Base-by-base conservation (phyloP, 2,329 filamentous ascomycete species). In the Coniochaeta sp. region DNA sequence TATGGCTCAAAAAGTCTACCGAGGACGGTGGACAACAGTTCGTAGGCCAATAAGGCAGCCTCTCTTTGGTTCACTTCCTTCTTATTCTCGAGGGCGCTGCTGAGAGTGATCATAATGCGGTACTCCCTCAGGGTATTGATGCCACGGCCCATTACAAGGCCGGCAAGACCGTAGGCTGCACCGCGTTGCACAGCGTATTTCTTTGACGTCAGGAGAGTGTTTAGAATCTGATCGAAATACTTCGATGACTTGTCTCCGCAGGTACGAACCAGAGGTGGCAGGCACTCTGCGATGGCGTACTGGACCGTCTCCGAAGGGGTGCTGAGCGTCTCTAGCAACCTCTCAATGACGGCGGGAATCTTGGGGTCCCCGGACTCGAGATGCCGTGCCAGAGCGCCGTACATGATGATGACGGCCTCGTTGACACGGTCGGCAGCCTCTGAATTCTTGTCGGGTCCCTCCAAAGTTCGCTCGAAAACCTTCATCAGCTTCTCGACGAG, bases 251-350 rank as follows among this genome's bases (percentile, higher is more conserved):
- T 87, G 55, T 91, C 83, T 27, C 81, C 81, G 46, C 87, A 92
- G 3, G 89, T 86, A 53, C 83, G 85, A 28, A 99, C 83, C n/a
- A 99, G 77, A 1, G 94, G 91, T 13, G 94, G 92, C 20, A 99
- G 75, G 61, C 94, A 99, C 63, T 94, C 89, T 3, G 95, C 91
- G 53, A 97, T 91, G 46, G 94, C 94, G 65, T 94, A 96, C 68
- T 99, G 94, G 1, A 99, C 94, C 14, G 89, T 91, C 68, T 99
- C 94, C 0, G 94, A 97, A 26, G 94, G 94, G 12, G 92, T 97
- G 66, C 87, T 94, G 42, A 99, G 75, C 6, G 95, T 96, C 20
- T 84, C 82, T 52, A 99, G 77, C 20, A 99, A 76, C 56, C 91
- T 83, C 59, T 92, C 86, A 49, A 99, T 85, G 45, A 99, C 94